phyloP scores from a whole-genome alignment of 164 flowering plant genomes.

The Dillenia suffruticosa region DNA sequence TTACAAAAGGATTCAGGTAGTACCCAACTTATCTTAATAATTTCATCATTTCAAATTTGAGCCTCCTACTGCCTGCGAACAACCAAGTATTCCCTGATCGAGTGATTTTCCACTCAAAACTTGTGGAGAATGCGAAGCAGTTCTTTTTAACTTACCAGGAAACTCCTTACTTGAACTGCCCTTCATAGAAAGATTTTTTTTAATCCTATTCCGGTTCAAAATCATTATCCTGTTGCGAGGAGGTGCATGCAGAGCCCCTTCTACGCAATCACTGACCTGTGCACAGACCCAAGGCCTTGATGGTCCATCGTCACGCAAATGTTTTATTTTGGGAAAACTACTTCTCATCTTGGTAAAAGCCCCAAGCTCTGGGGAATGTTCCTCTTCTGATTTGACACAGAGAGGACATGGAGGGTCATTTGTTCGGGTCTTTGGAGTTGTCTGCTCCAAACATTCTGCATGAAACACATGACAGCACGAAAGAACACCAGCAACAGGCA shows the following conservation, averaged over 20 bases:
- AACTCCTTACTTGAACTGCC: slow-evolving; percentile 54
- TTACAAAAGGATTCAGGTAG: too few relatives aligned
- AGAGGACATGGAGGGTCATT: slow-evolving; percentile 88
- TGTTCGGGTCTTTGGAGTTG: slow-evolving; percentile 56
- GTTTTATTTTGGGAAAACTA: slow-evolving; percentile 46
- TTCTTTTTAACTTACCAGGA: slow-evolving; percentile 55
- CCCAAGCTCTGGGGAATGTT: slow-evolving; percentile 33
- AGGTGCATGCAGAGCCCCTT: slow-evolving; percentile 68
- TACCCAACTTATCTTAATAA: background rate
- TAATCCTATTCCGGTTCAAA: slow-evolving; percentile 54
- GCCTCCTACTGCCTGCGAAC: slow-evolving; percentile 35
- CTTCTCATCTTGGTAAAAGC: slow-evolving; percentile 31
- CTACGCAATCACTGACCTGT: slow-evolving; percentile 80
- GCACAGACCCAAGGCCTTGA: slow-evolving; percentile 76
- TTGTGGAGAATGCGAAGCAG: slow-evolving; percentile 35
- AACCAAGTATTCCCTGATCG: slow-evolving; percentile 38
- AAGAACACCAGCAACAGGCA: slow-evolving; percentile 89
- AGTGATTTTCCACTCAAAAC: slow-evolving; percentile 28
- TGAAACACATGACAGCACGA: slow-evolving; percentile 84
- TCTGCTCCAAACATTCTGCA: slow-evolving; percentile 90
- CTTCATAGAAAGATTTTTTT: slow-evolving; percentile 55
- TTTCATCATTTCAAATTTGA: slow-evolving; percentile 31
- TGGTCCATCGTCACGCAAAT: slow-evolving; percentile 52
- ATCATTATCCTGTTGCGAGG: slow-evolving; percentile 47
- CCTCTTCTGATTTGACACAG: slow-evolving; percentile 49